Evolutionary conservation across 2,329 filamentous ascomycete species (phyloP).

Genomic region (Capronia americana): DNA sequence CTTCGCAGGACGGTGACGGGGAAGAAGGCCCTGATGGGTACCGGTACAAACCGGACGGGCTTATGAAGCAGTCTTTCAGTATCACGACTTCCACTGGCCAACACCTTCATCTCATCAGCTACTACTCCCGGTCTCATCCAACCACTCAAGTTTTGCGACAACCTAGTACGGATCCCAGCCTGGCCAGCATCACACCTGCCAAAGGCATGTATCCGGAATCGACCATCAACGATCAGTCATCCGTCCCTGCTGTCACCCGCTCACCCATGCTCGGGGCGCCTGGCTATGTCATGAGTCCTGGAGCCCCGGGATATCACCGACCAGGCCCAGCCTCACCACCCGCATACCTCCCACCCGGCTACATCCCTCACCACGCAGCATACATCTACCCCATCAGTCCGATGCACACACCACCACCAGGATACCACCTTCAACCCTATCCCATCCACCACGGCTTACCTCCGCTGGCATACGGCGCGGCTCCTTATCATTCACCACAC

Average conservation of each 20-base stretch:
- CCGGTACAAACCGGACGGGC: slow-evolving; percentile 90
- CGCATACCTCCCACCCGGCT: slow-evolving; percentile 46
- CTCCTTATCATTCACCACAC: slow-evolving; percentile 31
- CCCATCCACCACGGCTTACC: slow-evolving; percentile 31
- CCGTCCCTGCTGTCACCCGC: slow-evolving; percentile 79
- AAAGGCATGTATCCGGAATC: slow-evolving; percentile 99
- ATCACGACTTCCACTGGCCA: slow-evolving; percentile 91
- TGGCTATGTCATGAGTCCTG: slow-evolving; percentile 59
- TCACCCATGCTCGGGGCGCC: slow-evolving; percentile 68
- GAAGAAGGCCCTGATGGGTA: slow-evolving; percentile 85
- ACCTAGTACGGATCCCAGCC: slow-evolving; percentile 77
- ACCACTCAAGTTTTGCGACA: slow-evolving; percentile 75
- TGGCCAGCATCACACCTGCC: slow-evolving; percentile 81
- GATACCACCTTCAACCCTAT: slow-evolving; percentile 36
- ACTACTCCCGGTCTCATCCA: slow-evolving; percentile 83
- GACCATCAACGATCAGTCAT: slow-evolving; percentile 82
- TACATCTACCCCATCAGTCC: slow-evolving; percentile 56
- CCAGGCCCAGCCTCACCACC: slow-evolving; percentile 47
- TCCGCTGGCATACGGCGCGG: slow-evolving; percentile 33
- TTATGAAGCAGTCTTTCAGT: slow-evolving; percentile 99
- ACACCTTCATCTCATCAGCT: slow-evolving; percentile 96
- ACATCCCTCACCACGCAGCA: slow-evolving; percentile 38
- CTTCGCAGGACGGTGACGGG: slow-evolving; percentile 67
- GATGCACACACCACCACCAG: slow-evolving; percentile 51
- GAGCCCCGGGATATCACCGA: slow-evolving; percentile 62